phyloP scores from a whole-genome alignment of 768 basidiomycete species.

The Lactarius pseudohatsudake region DNA sequence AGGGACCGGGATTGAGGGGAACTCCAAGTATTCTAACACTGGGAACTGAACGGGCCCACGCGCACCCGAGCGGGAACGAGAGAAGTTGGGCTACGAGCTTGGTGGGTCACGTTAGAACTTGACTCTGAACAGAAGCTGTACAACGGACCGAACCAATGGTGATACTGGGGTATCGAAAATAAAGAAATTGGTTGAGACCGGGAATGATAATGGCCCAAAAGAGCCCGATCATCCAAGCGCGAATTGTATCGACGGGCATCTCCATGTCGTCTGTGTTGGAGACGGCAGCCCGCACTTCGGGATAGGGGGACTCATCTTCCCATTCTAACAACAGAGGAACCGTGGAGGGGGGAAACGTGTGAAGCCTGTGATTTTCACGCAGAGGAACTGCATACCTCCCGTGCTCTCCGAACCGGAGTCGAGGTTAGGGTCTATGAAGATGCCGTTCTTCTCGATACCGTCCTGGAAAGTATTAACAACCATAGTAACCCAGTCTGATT shows the following conservation, averaged over 20 bases:
- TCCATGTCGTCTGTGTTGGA: slow-evolving; percentile 68
- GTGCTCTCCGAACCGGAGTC: slow-evolving; percentile 24
- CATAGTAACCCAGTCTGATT: background rate
- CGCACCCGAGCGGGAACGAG: slow-evolving; percentile 65
- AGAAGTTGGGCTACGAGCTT: slow-evolving; percentile 70
- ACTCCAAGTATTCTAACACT: slow-evolving; percentile 57
- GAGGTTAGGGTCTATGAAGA: slow-evolving; percentile 28
- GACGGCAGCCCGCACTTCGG: slow-evolving; percentile 76
- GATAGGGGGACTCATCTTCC: slow-evolving; percentile 81
- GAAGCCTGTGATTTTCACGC: background rate
- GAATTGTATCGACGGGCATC: slow-evolving; percentile 61
- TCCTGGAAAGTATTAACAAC: slow-evolving; percentile 14
- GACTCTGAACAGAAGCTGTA: background rate
- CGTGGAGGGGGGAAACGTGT: background rate
- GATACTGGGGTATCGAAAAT: slow-evolving; percentile 38
- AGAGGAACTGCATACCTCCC: slow-evolving; percentile 17
- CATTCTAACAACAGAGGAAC: slow-evolving; percentile 17
- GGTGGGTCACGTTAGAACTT: slow-evolving; percentile 8
- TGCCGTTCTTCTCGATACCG: slow-evolving; percentile 21
- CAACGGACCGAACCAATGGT: slow-evolving; percentile 35
- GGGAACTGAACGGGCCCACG: slow-evolving; percentile 55
- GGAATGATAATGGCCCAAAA: slow-evolving; percentile 64
- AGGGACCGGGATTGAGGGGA: slow-evolving; percentile 71
- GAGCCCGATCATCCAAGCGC: slow-evolving; percentile 73
- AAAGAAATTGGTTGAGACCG: slow-evolving; percentile 74